phyloP scores from a whole-genome alignment of 1,139 yeast species.

The Nakaseomyces glabratus region DNA sequence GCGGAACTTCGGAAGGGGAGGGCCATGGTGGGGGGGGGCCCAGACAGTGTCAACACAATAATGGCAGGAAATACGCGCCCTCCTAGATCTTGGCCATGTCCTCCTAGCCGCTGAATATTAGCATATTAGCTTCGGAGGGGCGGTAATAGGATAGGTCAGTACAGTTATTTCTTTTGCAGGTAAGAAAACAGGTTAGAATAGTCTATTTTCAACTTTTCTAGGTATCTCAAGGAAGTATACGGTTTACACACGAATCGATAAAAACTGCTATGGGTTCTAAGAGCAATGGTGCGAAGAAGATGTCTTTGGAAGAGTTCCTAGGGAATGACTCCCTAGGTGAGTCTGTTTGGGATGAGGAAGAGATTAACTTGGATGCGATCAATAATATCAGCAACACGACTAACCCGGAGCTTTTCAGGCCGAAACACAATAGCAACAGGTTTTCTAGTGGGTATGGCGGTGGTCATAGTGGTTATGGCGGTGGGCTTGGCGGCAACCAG shows the following conservation, averaged over 20 bases:
- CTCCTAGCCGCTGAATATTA: no score
- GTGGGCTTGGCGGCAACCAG: constrained; percentile 1
- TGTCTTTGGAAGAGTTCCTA: constrained; percentile 31
- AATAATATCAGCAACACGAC: constrained; percentile 18
- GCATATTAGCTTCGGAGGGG: no score
- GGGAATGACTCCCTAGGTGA: constrained; percentile 30
- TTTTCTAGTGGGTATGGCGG: background rate
- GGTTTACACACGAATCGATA: background rate
- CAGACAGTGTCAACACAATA: no score
- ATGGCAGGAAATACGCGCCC: no score
- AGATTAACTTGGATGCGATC: constrained; percentile 25
- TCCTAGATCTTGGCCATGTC: no score
- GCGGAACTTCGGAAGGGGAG: no score
- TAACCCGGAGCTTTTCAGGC: constrained; percentile 23
- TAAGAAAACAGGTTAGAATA: no score
- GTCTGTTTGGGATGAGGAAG: constrained; percentile 30
- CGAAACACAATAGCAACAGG: constrained; percentile 6
- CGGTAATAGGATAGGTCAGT: no score
- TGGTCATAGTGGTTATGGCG: constrained; percentile 1
- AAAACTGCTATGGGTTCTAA: constrained; percentile 8
- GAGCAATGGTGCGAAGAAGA: constrained; percentile 26
- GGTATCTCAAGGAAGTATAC: background rate
- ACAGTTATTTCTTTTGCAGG: no score
- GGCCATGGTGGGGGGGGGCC: no score
- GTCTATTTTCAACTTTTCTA: no score